Conservation (phyloP, 495 filamentous ascomycete species). For the Aspergillus sparsus region DNA sequence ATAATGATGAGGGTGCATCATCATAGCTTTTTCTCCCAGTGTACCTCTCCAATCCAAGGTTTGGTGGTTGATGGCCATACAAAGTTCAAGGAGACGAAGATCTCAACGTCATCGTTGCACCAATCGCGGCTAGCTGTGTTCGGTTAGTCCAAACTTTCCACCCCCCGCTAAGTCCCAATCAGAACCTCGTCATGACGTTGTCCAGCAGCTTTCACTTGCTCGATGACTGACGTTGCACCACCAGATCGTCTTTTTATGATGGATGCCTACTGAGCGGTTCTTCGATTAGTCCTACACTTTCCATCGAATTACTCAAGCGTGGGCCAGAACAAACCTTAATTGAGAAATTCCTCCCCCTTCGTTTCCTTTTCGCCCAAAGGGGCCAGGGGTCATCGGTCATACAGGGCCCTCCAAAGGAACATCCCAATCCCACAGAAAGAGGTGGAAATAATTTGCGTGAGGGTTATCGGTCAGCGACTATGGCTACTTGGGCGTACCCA, state of each 20-base stretch:
- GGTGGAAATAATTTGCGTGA: constrained; percentile 9
- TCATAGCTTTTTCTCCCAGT: constrained; percentile 11
- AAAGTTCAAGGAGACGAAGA: constrained; percentile 18
- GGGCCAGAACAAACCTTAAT: constrained; percentile 19
- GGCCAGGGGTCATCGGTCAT: constrained; percentile 1
- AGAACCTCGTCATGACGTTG: constrained; percentile 38
- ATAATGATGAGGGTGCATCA: constrained; percentile 34
- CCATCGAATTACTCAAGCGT: constrained; percentile 27
- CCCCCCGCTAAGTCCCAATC: constrained; percentile 22
- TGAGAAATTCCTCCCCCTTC: constrained; percentile 9
- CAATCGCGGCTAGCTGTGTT: constrained; percentile 27
- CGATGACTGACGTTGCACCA: constrained; percentile 28
- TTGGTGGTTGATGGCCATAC: not conserved
- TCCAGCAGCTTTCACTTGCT: constrained; percentile 11
- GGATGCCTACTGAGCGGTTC: constrained; percentile 1
- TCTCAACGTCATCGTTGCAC: constrained; percentile 41
- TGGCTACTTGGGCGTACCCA: constrained; percentile 79
- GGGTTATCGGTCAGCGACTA: constrained; percentile 29
- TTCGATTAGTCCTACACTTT: constrained; percentile 7
- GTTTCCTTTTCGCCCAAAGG: constrained; percentile 2
- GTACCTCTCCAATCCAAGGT: constrained; percentile 1
- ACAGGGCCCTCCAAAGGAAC: not conserved
- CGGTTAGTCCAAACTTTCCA: constrained; percentile 27
- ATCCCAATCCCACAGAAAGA: not conserved
- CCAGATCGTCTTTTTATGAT: constrained; percentile 12